phyloP scores from a whole-genome alignment of 495 filamentous ascomycete species.

The Xylaria curta region DNA sequence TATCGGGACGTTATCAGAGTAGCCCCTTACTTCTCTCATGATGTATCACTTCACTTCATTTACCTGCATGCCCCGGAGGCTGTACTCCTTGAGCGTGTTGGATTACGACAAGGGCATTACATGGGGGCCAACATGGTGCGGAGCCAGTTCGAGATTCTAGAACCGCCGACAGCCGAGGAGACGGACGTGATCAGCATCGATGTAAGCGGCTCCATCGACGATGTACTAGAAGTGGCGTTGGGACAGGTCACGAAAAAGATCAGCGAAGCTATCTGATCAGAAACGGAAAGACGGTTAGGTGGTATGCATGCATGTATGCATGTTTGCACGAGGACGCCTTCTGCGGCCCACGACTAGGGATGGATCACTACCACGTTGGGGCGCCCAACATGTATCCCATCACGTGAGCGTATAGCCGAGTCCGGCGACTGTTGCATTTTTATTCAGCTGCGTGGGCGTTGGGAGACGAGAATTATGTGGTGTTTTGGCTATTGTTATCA shows the following conservation, averaged over 20 bases:
- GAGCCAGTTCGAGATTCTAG: constrained; percentile 84
- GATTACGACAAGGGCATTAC: constrained; percentile 79
- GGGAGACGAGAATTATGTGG: constrained; percentile 1
- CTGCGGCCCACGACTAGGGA: constrained; percentile 16
- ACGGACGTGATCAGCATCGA: constrained; percentile 85
- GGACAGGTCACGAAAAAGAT: constrained; percentile 56
- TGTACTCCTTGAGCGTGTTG: constrained; percentile 75
- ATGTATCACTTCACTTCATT: constrained; percentile 87
- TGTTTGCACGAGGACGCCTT: constrained; percentile 14
- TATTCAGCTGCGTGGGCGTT: constrained; percentile 20
- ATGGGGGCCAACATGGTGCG: constrained; percentile 99
- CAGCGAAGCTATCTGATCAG: constrained; percentile 31
- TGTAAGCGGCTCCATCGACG: constrained; percentile 67
- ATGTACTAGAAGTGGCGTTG: constrained; percentile 71
- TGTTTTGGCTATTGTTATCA: constrained; percentile 11
- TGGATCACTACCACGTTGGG: constrained; percentile 21
- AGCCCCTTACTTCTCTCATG: constrained; percentile 77
- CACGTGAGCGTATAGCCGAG: constrained; percentile 19
- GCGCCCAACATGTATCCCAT: constrained; percentile 10
- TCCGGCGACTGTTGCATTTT: constrained; percentile 16
- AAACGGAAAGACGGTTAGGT: background rate
- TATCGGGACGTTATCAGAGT: constrained; percentile 97
- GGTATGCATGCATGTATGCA: constrained; percentile 20
- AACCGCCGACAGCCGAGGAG: constrained; percentile 79
- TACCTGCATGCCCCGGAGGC: constrained; percentile 83